Percentiles rank a stretch among this genome's conserved stretches.
Evolutionary conservation across 1,139 yeast species (phyloP).

Genomic region (Saccharomycopsis hybrid): DNA sequence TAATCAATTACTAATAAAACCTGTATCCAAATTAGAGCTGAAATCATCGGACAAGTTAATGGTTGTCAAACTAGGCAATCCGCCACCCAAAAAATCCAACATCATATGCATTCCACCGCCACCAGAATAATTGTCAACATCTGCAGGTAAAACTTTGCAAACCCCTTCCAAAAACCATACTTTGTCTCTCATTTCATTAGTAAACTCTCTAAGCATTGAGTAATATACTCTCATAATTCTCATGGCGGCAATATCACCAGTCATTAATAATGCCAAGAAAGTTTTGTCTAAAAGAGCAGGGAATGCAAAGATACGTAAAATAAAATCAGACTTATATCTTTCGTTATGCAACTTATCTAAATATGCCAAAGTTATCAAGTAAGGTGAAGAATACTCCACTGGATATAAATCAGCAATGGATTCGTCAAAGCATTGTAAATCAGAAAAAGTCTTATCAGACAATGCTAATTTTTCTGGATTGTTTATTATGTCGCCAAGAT

Average conservation of each 20-base stretch:
- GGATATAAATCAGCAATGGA: constrained; percentile 84
- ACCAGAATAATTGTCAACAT: constrained; percentile 77
- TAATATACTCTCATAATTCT: constrained; percentile 85
- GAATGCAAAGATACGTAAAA: constrained; percentile 81
- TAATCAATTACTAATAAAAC: constrained; percentile 2
- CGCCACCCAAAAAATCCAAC: constrained; percentile 80
- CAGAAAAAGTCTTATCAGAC: constrained; percentile 40
- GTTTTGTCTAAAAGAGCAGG: constrained; percentile 85
- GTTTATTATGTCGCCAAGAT: constrained; percentile 73
- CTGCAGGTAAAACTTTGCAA: constrained; percentile 74
- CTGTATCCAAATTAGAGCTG: background rate
- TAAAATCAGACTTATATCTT: constrained; percentile 77
- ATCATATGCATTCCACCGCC: constrained; percentile 91
- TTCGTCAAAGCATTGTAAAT: constrained; percentile 77
- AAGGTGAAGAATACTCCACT: constrained; percentile 75
- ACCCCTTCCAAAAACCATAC: constrained; percentile 97
- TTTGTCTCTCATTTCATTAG: constrained; percentile 78
- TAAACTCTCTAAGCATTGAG: constrained; percentile 70
- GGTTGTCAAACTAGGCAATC: constrained; percentile 51
- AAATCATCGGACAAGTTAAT: constrained; percentile 37
- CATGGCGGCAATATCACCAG: constrained; percentile 83
- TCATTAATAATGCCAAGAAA: constrained; percentile 67
- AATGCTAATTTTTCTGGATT: constrained; percentile 32
- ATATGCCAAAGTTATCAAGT: constrained; percentile 77
- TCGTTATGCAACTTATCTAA: constrained; percentile 80